A percentile compares a stretch with the other conserved stretches of the same genome.
Evolutionary conservation across 352 stramenopile species (phyloP).

Genomic region (Globisporangium paroecandrum): DNA sequence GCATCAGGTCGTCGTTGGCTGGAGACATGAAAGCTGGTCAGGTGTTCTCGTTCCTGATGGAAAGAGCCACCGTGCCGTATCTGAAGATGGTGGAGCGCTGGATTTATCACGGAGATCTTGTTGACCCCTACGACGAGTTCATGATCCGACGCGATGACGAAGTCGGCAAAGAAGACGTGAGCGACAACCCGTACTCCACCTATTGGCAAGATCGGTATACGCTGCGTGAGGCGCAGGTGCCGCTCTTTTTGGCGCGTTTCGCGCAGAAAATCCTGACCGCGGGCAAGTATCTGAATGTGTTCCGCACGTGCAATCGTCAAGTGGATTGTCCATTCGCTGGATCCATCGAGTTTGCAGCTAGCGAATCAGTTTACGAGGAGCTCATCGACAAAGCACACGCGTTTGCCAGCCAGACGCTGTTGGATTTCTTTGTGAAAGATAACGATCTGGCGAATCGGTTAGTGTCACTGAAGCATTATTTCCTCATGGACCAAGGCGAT

Average conservation of each 20-base stretch:
- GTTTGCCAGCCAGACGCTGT: constrained; percentile 71
- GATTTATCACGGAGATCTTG: constrained; percentile 88
- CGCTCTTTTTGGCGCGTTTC: constrained; percentile 75
- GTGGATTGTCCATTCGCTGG: constrained; percentile 79
- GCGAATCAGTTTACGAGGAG: constrained; percentile 75
- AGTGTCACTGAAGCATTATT: constrained; percentile 95
- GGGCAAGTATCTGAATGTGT: constrained; percentile 92
- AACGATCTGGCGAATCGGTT: constrained; percentile 78
- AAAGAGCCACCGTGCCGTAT: constrained; percentile 82
- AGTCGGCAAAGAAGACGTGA: constrained; percentile 79
- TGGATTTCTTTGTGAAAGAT: constrained; percentile 81
- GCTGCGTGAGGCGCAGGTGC: constrained; percentile 69
- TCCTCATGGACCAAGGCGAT: constrained; percentile 98
- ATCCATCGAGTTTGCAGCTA: constrained; percentile 58
- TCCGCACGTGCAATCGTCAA: constrained; percentile 73
- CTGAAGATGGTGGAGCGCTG: constrained; percentile 89
- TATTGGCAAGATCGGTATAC: constrained; percentile 90
- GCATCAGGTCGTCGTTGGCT: constrained; percentile 72
- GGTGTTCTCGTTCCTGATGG: constrained; percentile 83
- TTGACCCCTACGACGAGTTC: constrained; percentile 91
- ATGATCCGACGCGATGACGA: constrained; percentile 85
- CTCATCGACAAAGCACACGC: constrained; percentile 81
- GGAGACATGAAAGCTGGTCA: constrained; percentile 76
- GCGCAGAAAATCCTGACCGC: constrained; percentile 86
- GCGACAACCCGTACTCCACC: constrained; percentile 84